phyloP scores from a whole-genome alignment of 2,329 filamentous ascomycete species.

The Aspergillus sp. region DNA sequence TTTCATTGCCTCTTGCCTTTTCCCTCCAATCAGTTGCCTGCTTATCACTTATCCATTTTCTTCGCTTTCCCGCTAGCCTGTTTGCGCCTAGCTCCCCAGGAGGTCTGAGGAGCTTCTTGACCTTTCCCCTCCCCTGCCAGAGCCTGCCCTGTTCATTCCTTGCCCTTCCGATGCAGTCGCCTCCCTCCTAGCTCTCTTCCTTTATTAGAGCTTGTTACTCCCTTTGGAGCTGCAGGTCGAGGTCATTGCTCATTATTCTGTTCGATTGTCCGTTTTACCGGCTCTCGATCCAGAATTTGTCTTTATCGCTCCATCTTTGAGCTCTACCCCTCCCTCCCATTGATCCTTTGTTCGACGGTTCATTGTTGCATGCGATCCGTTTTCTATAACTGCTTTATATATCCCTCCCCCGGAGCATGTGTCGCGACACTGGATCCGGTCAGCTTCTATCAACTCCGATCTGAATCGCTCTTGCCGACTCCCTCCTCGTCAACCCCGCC shows the following conservation, averaged over 20 bases:
- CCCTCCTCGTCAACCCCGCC: conserved; percentile 16
- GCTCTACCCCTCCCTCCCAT: neutral
- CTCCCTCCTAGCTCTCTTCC: conserved; percentile 5
- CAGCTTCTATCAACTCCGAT: conserved; percentile 16
- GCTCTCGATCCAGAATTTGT: neutral
- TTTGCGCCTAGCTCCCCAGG: conserved; percentile 7
- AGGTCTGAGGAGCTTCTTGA: conserved; percentile 12
- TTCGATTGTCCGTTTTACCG: neutral
- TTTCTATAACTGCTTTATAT: neutral
- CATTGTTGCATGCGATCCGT: conserved; percentile 7
- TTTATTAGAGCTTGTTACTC: conserved; percentile 11
- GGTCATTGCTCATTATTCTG: conserved; percentile 10
- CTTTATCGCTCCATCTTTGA: conserved; percentile 5
- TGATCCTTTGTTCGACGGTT: conserved; percentile 1
- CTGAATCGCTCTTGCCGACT: conserved; percentile 6
- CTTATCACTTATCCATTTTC: conserved; percentile 17
- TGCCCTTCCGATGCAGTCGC: conserved; percentile 8
- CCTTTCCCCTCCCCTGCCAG: conserved; percentile 11
- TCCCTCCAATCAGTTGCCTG: conserved; percentile 14
- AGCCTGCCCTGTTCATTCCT: conserved; percentile 11
- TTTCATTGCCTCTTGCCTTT: conserved; percentile 12
- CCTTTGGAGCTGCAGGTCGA: conserved; percentile 12
- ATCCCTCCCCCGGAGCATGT: conserved; percentile 16
- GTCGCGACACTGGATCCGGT: conserved; percentile 6
- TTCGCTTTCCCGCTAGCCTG: conserved; percentile 10